Evolutionary conservation across 2,329 filamentous ascomycete species (phyloP), one percentile per base, ranked within the genome.

Genomic region (Coniochaeta sp.): DNA sequence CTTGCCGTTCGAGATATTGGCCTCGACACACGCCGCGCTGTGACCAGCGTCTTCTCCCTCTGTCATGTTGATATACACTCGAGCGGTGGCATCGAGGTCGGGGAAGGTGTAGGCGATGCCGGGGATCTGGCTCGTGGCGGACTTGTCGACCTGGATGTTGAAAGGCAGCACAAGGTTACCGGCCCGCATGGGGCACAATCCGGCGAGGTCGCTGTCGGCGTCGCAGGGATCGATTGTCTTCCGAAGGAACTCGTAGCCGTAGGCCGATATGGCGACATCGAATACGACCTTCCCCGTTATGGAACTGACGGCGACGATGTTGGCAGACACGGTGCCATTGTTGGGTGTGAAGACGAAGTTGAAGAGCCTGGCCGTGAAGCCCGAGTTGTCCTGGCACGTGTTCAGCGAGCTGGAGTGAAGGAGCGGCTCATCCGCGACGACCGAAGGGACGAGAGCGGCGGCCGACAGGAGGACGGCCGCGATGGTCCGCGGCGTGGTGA

Each of bases 101-200:
- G 91, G 91, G 57, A 96, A 88, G 42, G 82, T 88, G 73, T 91
- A 96, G 55, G 90, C 88, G 68, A 96, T 91, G 55, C 83, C 81
- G 60, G 91, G 91, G 70, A 96, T 86, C 59, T 83, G 73, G 22
- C 76, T 74, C 64, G 88, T 77, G 32, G 88, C 81, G 58, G 79
- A 76, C 19, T 73, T 66, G 22, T 80, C 75, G 47, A 92, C 74
- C 6, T 77, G 74, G 38, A 90, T 72, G 69, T 89, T 89, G 69
- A 89, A 89, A 57, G 66, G 69, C 63, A 72, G 68, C 59, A 65
- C 64, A 58, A 74, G 68, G 61, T 86, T 84, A 62, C 89, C 90
- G 4, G 89, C 82, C 63, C 82, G 86, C 90, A 95, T 93, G 52
- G 90, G 90, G 72, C 91, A 96, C 71, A 96, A 81, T 63, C 89